phyloP scores from a whole-genome alignment of 148 eudicot species.

The Camellia lanceoleosa region DNA sequence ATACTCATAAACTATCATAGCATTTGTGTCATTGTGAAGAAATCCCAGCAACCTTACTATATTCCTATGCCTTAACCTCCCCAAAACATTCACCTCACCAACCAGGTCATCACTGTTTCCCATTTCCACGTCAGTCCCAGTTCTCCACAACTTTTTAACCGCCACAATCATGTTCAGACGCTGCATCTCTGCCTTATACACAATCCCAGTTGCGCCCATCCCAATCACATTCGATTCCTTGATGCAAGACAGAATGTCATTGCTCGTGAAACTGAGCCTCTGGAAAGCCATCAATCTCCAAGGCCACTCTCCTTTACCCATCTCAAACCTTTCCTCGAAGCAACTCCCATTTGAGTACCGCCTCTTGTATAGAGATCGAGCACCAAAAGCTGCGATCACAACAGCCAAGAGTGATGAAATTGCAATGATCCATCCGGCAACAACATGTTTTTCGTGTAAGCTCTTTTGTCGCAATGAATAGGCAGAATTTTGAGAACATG shows the following conservation, averaged over 20 bases:
- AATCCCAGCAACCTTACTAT: constrained; percentile 70
- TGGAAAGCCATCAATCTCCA: constrained; percentile 89
- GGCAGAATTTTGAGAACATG: constrained; percentile 45
- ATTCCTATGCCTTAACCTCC: constrained; percentile 74
- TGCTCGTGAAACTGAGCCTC: constrained; percentile 62
- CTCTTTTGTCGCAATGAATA: constrained; percentile 14
- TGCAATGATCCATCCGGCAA: constrained; percentile 60
- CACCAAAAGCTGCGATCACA: constrained; percentile 36
- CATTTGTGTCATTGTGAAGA: constrained; percentile 61
- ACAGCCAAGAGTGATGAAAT: constrained; percentile 44
- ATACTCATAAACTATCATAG: constrained; percentile 78
- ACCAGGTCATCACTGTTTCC: constrained; percentile 53
- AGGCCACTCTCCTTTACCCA: constrained; percentile 60
- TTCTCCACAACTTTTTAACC: constrained; percentile 85
- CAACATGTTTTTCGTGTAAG: constrained; percentile 42
- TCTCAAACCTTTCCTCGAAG: constrained; percentile 58
- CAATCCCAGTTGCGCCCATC: constrained; percentile 76
- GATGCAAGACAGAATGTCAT: constrained; percentile 59
- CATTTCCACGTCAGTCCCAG: constrained; percentile 53
- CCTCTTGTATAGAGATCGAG: constrained; percentile 45
- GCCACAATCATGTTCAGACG: constrained; percentile 56
- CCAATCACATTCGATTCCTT: constrained; percentile 79
- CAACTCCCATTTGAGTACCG: constrained; percentile 62
- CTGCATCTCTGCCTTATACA: constrained; percentile 68
- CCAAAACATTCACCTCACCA: constrained; percentile 72